These are phyloP conservation scores for Cordyceps cateniannulata DNA, from an alignment of 2,329 filamentous ascomycete species.

Conservation along the genomic window DNA sequence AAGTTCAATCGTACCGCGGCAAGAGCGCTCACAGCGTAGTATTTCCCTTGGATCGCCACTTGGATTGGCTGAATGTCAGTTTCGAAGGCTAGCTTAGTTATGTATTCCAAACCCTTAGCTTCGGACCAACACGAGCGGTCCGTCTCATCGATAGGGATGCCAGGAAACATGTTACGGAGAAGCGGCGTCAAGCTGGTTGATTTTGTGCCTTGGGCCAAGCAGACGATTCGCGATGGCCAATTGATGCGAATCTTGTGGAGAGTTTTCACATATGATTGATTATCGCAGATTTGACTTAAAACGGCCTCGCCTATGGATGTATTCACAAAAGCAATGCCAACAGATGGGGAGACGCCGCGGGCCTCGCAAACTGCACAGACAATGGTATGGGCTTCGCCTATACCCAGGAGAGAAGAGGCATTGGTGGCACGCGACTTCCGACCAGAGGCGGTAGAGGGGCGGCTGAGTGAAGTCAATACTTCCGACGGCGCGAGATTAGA, in stretches of 20 bases:
- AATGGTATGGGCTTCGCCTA: constrained; percentile 57
- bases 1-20: constrained; percentile 58
- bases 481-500: constrained; percentile 14
- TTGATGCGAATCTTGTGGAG: constrained; percentile 81
- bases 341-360: constrained; percentile 75
- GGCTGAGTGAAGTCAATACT: constrained; percentile 19
- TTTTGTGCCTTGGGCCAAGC: constrained; percentile 61
- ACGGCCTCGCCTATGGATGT: constrained; percentile 76
- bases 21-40: constrained; percentile 78
- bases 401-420: constrained; percentile 34
- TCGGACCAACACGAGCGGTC: constrained; percentile 85
- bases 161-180: constrained; percentile 11
- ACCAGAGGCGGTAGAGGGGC: constrained; percentile 36
- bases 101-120: constrained; percentile 65
- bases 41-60: constrained; percentile 73
- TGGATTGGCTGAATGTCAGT: constrained; percentile 78
- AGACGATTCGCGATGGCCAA: constrained; percentile 71
- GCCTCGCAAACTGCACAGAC: constrained; percentile 87
- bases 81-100: constrained; percentile 70
- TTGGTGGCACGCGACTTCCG: constrained; percentile 37
- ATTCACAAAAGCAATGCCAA: constrained; percentile 84
- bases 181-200: constrained; percentile 52
- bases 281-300: constrained; percentile 87
- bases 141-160: constrained; percentile 37
- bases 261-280: constrained; percentile 83